Evolutionary conservation across 2,329 filamentous ascomycete genomes (phyloP), one percentile per base, ranked within the genome.

Genomic region (Cryphonectria radicalis): DNA sequence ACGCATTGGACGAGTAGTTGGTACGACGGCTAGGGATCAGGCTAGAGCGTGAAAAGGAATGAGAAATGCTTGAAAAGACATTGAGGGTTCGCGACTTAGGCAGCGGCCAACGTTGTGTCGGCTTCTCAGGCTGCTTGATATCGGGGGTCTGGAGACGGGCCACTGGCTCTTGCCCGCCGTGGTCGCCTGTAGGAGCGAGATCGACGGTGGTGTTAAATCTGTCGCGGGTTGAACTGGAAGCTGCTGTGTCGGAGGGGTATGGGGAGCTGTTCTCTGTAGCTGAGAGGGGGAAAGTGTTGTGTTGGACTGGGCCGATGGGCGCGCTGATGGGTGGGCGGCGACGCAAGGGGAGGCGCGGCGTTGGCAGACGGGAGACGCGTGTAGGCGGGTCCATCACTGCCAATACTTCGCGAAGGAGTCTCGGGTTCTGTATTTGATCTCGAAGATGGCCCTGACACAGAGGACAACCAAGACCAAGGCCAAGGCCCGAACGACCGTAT

Each of bases 301-400:
- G 68, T 25, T 63, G 63, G 62, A 70, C 37, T 35, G 65, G 72
- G 35, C 72, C 68, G 66, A 70, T 65, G 63, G 72, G 72, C 13
- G 64, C 67, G 63, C 72, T 70, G 67, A 73, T 72, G 66, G 68
- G 55, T 42, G 69, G 71, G 11, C 69, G 69, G 40, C 67, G 70
- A 37, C 70, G 64, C 50, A 73, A 63, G 11, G 69, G 71, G 57
- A 73, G 57, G 25, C 63, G 72, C 32, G 72, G 66, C n/a, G 72
- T 62, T 32, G 65, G 71, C 64, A 68, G 73, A 72, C 37, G 71
- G 59, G 72, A 71, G 63, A 62, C 43, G 63, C 67, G 72, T 25
- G 53, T 42, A 22, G 59, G 14, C 35, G n/a, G 66, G 35, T 69
- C 72, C 72, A 73, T 73, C 35, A 25, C 32, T 17, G 63, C 13